These are phyloP conservation scores for Leccinum ochraceum DNA, from an alignment of 768 basidiomycete genomes.

Conservation along the genomic window DNA sequence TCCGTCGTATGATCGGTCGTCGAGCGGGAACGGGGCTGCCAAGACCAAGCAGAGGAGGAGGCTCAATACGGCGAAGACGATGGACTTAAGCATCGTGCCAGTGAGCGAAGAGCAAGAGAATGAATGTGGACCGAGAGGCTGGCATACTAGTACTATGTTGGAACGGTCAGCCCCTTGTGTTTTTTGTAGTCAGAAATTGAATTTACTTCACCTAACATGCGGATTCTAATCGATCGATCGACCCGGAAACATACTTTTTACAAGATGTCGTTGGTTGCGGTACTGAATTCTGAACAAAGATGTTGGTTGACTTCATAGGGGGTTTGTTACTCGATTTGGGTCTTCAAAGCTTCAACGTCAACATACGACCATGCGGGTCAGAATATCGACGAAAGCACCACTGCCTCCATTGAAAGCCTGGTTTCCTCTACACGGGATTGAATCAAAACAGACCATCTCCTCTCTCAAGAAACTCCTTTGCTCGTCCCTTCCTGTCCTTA, in stretches of 20 bases:
- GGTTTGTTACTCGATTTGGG: background rate
- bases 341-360: too few species aligned
- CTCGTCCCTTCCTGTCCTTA: slow-evolving; percentile 14
- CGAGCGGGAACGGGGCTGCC: background rate
- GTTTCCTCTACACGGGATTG: slow-evolving; percentile 38
- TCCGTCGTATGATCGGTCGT: background rate
- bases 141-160: background rate
- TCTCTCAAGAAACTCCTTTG: slow-evolving; percentile 25
- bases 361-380: slow-evolving; percentile 43
- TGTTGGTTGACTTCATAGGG: too few species aligned
- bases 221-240: background rate
- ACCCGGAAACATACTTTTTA: background rate
- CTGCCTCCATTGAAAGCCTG: slow-evolving; percentile 53
- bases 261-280: too few species aligned
- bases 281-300: too few species aligned
- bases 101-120: background rate
- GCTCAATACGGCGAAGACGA: background rate
- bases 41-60: background rate
- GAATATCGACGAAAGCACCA: slow-evolving; percentile 48
- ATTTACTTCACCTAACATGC: background rate
- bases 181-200: background rate
- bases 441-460: slow-evolving; percentile 4
- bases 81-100: background rate
- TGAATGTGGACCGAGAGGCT: background rate
- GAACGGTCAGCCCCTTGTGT: background rate